These are phyloP conservation scores for Scedosporium minutisporum DNA, from an alignment of 2,329 filamentous ascomycete genomes.

Conservation along the genomic window DNA sequence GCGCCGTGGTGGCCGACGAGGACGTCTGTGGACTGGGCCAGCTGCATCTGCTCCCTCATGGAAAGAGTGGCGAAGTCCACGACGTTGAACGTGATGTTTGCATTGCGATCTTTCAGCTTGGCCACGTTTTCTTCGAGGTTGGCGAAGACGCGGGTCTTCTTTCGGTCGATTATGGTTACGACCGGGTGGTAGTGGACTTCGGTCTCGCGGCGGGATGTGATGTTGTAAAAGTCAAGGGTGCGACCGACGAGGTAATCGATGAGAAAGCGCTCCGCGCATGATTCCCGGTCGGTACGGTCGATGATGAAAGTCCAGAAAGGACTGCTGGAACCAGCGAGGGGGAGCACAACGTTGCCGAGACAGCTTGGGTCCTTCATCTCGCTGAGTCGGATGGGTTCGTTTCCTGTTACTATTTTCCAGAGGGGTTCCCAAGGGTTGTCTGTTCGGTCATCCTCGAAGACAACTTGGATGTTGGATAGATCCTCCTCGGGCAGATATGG, in stretches of 20 bases:
- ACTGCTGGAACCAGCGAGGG: constrained; percentile 28
- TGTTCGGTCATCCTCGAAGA: constrained; percentile 23
- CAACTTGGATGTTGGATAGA: constrained; percentile 19
- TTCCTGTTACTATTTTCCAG: constrained; percentile 24
- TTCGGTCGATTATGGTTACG: constrained; percentile 27
- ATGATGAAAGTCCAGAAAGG: constrained; percentile 25
- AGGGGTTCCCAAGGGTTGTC: constrained; percentile 25
- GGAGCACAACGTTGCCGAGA: constrained; percentile 24
- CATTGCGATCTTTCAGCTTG: constrained; percentile 14
- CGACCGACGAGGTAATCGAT: constrained; percentile 21
- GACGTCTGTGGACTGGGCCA: constrained; percentile 27
- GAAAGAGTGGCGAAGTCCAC: constrained; percentile 28
- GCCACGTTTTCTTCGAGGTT: constrained; percentile 19
- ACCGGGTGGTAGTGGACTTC: constrained; percentile 11
- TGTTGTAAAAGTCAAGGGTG: constrained; percentile 19
- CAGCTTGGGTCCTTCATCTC: constrained; percentile 13
- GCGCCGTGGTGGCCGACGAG: constrained; percentile 34
- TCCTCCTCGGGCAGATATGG: constrained; percentile 14
- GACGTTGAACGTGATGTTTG: constrained; percentile 19
- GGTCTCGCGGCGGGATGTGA: constrained; percentile 9
- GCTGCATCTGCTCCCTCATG: constrained; percentile 24
- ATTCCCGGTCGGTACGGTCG: constrained; percentile 24
- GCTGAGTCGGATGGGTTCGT: constrained; percentile 18
- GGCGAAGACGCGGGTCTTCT: constrained; percentile 19
- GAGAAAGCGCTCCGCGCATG: constrained; percentile 17